Percentiles rank a stretch among this genome's conserved stretches.
phyloP scores from a whole-genome alignment of 768 basidiomycete species.

The Podaxis mareebaensis region DNA sequence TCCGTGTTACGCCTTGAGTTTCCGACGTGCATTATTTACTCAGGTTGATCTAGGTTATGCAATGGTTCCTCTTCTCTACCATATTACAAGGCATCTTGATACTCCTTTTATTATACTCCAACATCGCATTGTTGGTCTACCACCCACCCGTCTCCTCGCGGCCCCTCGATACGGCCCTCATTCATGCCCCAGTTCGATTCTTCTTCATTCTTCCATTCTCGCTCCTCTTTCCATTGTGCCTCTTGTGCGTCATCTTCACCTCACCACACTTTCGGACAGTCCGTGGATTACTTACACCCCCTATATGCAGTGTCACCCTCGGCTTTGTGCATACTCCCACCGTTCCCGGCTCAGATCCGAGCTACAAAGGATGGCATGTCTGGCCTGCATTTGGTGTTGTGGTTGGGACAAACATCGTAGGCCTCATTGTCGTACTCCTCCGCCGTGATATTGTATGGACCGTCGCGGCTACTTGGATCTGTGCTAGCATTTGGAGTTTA shows the following conservation, averaged over 20 bases:
- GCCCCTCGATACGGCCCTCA: slow-evolving; percentile 78
- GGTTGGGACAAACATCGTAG: slow-evolving; percentile 60
- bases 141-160: slow-evolving; percentile 57
- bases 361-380: slow-evolving; percentile 58
- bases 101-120: slow-evolving; percentile 75
- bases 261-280: too few species aligned
- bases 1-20: slow-evolving; percentile 28
- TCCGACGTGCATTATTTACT: not conserved
- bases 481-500: slow-evolving; percentile 61
- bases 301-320: slow-evolving; percentile 59
- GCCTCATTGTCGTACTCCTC: slow-evolving; percentile 53
- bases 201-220: slow-evolving; percentile 56
- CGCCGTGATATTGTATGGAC: slow-evolving; percentile 76
- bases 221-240: slow-evolving; percentile 58
- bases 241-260: slow-evolving; percentile 47
- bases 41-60: slow-evolving; percentile 51
- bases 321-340: slow-evolving; percentile 57
- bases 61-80: slow-evolving; percentile 76
- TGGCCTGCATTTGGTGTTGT: slow-evolving; percentile 78
- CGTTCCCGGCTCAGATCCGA: slow-evolving; percentile 44
- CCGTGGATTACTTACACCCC: not conserved
- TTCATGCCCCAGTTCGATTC: slow-evolving; percentile 85
- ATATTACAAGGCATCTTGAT: slow-evolving; percentile 72
- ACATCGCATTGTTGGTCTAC: slow-evolving; percentile 74
- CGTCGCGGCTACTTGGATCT: slow-evolving; percentile 73